phyloP scores from a whole-genome alignment of 192 early-diverging fungal genomes.

The Thamnidium elegans region DNA sequence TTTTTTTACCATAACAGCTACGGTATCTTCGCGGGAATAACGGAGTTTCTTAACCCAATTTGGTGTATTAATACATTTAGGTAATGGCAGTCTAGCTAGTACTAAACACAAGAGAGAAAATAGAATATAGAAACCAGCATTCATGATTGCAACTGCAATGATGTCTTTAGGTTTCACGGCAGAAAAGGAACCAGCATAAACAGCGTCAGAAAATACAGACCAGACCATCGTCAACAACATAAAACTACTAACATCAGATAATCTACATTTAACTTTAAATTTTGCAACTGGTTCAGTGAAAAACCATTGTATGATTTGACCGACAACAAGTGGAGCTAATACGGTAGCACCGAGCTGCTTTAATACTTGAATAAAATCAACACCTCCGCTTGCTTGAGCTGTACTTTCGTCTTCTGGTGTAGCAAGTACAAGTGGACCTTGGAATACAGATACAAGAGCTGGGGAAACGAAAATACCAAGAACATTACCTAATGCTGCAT shows the following conservation, averaged over 20 bases:
- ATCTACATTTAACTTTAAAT: conserved; percentile 47
- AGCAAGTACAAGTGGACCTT: conserved; percentile 33
- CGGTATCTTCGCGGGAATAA: conserved; percentile 51
- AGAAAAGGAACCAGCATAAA: conserved; percentile 50
- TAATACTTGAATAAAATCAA: conserved; percentile 53
- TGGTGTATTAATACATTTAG: conserved; percentile 15
- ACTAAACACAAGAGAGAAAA: conserved; percentile 51
- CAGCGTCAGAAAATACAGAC: conserved; percentile 73
- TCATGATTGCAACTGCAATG: conserved; percentile 50
- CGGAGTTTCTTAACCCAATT: conserved; percentile 23
- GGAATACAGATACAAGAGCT: conserved; percentile 46
- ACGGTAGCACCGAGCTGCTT: conserved; percentile 59
- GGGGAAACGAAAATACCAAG: conserved; percentile 62
- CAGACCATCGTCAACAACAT: conserved; percentile 65
- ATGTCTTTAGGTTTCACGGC: conserved; percentile 47
- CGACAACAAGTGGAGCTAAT: conserved; percentile 58
- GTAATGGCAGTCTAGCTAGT: conserved; percentile 43
- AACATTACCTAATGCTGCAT: conserved; percentile 70
- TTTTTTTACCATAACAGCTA: conserved; percentile 51
- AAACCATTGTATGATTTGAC: conserved; percentile 53
- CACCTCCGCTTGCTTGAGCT: conserved; percentile 20
- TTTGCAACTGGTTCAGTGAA: conserved; percentile 45
- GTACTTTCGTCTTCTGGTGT: conserved; percentile 16
- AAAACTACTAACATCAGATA: conserved; percentile 53
- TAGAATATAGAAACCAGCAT: conserved; percentile 46